A percentile compares a stretch with the other conserved stretches of the same genome.
phyloP scores from a whole-genome alignment of 202 grass and related monocot species.

The Dendrocalamus latiflorus region DNA sequence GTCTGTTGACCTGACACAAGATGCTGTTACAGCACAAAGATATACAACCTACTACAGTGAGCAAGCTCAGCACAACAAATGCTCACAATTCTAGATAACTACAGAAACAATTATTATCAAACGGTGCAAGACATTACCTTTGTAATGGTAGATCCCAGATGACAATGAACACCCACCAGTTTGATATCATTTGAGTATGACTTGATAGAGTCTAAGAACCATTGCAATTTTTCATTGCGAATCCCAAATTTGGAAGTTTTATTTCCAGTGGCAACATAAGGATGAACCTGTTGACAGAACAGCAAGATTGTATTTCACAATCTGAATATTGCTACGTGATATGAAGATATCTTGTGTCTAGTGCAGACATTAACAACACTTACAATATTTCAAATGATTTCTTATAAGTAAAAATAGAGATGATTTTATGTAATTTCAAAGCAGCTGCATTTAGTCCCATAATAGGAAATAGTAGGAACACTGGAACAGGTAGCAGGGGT shows the following conservation, averaged over 20 bases:
- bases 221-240: conserved; percentile 93
- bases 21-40: not conserved
- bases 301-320: not conserved
- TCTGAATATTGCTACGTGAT: not conserved
- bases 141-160: conserved; percentile 95
- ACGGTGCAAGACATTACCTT: conserved; percentile 46
- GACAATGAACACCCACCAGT: conserved; percentile 91
- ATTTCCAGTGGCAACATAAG: conserved; percentile 97
- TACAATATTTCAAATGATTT: not conserved
- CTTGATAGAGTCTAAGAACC: conserved; percentile 94
- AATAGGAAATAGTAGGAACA: not conserved
- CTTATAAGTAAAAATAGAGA: not conserved
- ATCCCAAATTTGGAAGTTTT: conserved; percentile 99
- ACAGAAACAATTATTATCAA: not conserved
- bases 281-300: conserved; percentile 63
- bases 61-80: not conserved
- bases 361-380: not conserved
- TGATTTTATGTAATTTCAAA: not conserved
- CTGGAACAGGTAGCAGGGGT: not conserved
- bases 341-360: not conserved
- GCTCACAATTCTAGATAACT: not conserved
- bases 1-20: not conserved
- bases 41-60: not conserved
- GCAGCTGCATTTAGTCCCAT: not conserved
- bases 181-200: conserved; percentile 73